Base-by-base conservation (phyloP, 1,284 basidiomycete species). In the Rhodofomes roseus region DNA sequence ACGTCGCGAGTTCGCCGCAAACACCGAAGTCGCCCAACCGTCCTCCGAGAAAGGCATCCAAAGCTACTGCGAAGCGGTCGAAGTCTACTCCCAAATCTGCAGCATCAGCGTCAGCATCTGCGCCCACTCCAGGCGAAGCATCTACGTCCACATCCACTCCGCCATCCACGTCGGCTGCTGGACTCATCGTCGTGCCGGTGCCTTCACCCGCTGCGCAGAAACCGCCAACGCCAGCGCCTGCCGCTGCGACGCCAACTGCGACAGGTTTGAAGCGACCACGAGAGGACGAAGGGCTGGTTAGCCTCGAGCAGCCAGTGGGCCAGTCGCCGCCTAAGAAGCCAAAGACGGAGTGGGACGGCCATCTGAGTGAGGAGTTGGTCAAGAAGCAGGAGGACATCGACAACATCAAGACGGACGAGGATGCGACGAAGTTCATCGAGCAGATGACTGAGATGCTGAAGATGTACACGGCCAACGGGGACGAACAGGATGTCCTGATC, bases 261-360 rank as follows among this genome's bases (percentile, higher is more conserved):
- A 60, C 63, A 37, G 77, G 77, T 53, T 65, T 69, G 43, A 91
- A 90, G 67, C 81, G 87, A 27, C 74, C 73, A 23, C 82, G 86
- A 20, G 86, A 89, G 56, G 89, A 90, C 18, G 86, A 85, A 9
- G 58, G 70, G 0, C 63, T 66, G 6, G 65, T 71, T 0, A 68
- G 71, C 40, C 68, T 73, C 40, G 54, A 46, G 7, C 36, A 18
- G 11, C 18, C 4, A 12, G 64, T 66, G 20, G 74, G 76, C 29
- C 73, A 77, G 56, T 83, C 83, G 2, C 85, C 88, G 4, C 84
- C 87, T 20, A 92, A 92, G 74, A 84, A 86, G 55, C 67, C 73
- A 43, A 90, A 86, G 77, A 82, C 79, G 14, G 87, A 91, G 56
- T 89, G 84, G 83, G 86, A 87, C 51, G 81, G 81, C 18, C 76